Evolutionary conservation across 805 yeast genomes (phyloP), one percentile per base, ranked within the genome.

Genomic region (Starmera caribaea): DNA sequence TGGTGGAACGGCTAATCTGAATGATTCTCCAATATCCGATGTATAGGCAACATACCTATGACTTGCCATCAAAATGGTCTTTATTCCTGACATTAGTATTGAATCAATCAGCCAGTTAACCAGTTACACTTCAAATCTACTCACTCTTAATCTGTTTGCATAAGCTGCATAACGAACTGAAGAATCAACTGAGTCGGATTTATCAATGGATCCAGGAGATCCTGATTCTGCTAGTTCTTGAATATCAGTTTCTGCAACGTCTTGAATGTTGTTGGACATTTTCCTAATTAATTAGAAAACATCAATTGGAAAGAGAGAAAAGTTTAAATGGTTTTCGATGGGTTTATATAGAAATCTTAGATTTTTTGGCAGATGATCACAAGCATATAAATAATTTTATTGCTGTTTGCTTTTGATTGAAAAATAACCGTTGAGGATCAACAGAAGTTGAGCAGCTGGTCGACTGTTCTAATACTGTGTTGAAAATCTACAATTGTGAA

Each of bases 31-130:
- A 49, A 84, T 76, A 55, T 84, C 95, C 0, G 89, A 81, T 3
- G 94, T 83, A 59, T 85, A 84, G 1, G 95, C 95, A 21, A 84
- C 85, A 52, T 84, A 85, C 50, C 94, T 63, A 54, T 81, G 90
- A 13, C 89, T 74, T 6, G 92, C 86, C 38, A 69, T 49, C 36
- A 82, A 65, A 43, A 84, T 78, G 8, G 88, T 81, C 56, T 57
- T 28, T 6, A 30, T 5, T 35, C 9, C n/a, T 9, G n/a, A n/a
- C 16, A 34, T 16, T 12, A 31, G 34, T n/a, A n/a, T n/a, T n/a
- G n/a, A n/a, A n/a, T n/a, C n/a, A n/a, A n/a, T n/a, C n/a, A n/a
- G n/a, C n/a, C n/a, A n/a, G n/a, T n/a, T n/a, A n/a, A n/a, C n/a
- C n/a, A n/a, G n/a, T n/a, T n/a, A n/a, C n/a, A n/a, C n/a, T n/a